Evolutionary conservation across 2,329 filamentous ascomycete species (phyloP), one percentile per base, ranked within the genome.

Genomic region (Xylariales sp.): DNA sequence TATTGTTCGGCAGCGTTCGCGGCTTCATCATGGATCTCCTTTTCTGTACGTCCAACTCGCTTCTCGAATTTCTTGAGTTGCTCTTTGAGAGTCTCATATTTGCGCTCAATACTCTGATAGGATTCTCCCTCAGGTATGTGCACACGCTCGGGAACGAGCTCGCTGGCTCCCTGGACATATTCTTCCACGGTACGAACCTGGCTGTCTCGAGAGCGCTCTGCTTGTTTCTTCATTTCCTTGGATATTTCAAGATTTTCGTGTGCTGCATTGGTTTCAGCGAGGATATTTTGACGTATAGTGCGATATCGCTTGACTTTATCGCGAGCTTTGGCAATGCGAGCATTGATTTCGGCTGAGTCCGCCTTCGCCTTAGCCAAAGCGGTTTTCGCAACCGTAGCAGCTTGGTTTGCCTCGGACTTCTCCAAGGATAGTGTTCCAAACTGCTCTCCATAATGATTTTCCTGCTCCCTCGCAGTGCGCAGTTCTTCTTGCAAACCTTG

Each of bases 41-140:
- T 68, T 37, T 85, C 79, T 15, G 75, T 70, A 36, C 75, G 81
- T 17, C 85, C 84, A 31, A 81, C 62, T 50, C 72, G 68, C 35
- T 66, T 62, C 40, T 78, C 72, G 38, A 77, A 72, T 43, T 70
- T 69, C 14, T 68, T 59, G n/a, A 88, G 61, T 51, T 85, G 78
- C 30, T 70, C 66, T 21, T 63, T 59, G 12, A 89, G 61, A 25
- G 70, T 72, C 2, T 72, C 50, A 41, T 74, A 74, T 53, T 78
- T 75, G 38, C 61, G 65, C 45, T 73, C 66, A 15, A 83, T 67
- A 38, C 70, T 80, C 11, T 63, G 55, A 29, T 72, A 58, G 0
- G 80, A 88, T 53, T 88, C 82, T 5, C 75, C 78, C 37, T 78
- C 71, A 5, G 79, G 74, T 24, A 90, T 72, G 25, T 72, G 60